Evolutionary conservation across 1,284 basidiomycete species (phyloP), one percentile per base, ranked within the genome.

Genomic region (Hymenochaete sp.): DNA sequence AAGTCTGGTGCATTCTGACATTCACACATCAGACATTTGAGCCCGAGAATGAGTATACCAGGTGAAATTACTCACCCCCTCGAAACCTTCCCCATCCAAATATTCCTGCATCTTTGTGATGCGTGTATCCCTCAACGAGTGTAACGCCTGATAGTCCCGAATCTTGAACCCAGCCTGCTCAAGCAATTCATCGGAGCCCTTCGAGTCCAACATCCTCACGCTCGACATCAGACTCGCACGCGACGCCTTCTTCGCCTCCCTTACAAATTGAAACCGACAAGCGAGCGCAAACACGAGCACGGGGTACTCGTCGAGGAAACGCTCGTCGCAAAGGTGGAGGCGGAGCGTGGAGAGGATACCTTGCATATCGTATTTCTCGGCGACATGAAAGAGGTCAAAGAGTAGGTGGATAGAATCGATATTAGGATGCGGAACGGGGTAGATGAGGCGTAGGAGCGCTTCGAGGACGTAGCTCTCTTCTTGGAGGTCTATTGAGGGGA

Each of bases 291-390:
- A 49, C 29, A 45, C 37, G 22, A 45, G 48, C 18, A 49, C 44
- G 7, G 48, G 48, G 32, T 35, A 28, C 14, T 36, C 28, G n/a
- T 21, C 29, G 24, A 49, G 38, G 39, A 49, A 49, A 5, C 33
- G 43, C 16, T 49, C 48, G 38, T 49, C 48, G n/a, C 48, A 38
- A 26, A 49, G 24, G 27, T 49, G 48, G 13, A 49, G 48, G n/a
- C 48, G 35, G 18, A 49, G 38, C 1, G 48, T 45, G 1, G 48
- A 49, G 36, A 49, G 45, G 22, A 49, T 44, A 3, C 48, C 48
- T 41, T 37, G 37, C 48, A 49, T 49, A n/a, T 49, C 48, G 27
- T 49, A 49, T 26, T 49, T 49, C 32, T 49, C 48, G 8, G 48
- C 48, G 10, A 44, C 48, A 16, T 45, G 39, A 35, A 49, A 45